phyloP scores from a whole-genome alignment of 257 asterid species.

The Solanum clarkiae region DNA sequence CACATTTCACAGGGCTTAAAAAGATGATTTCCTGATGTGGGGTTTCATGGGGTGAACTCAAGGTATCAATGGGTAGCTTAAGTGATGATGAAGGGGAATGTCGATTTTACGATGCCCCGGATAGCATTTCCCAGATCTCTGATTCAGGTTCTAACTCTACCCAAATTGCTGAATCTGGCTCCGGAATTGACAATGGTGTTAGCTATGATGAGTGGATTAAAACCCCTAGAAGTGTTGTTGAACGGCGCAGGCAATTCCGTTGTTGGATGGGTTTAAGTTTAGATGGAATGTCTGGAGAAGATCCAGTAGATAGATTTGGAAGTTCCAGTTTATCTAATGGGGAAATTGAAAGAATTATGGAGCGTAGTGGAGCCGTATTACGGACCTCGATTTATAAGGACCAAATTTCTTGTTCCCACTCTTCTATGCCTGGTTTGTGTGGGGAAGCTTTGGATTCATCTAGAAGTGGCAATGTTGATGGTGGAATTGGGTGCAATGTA shows the following conservation, averaged over 20 bases:
- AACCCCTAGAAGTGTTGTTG: conserved; percentile 56
- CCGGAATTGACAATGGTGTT: conserved; percentile 14
- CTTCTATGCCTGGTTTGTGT: conserved; percentile 34
- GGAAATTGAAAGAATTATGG: conserved; percentile 30
- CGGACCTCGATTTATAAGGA: conserved; percentile 32
- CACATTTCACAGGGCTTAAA: conserved; percentile 41
- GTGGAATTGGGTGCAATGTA: conserved; percentile 10
- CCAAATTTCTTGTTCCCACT: conserved; percentile 29
- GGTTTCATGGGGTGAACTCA: conserved; percentile 59
- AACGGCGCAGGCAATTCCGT: conserved; percentile 53
- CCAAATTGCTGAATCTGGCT: not conserved
- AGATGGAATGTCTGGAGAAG: conserved; percentile 9
- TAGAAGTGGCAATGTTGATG: conserved; percentile 7
- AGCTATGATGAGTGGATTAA: conserved; percentile 45
- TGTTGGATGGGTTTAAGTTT: conserved; percentile 39
- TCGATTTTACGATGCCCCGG: conserved; percentile 62
- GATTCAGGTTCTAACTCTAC: conserved; percentile 16
- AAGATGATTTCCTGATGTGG: conserved; percentile 33
- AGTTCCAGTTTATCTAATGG: conserved; percentile 7
- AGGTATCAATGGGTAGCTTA: conserved; percentile 51
- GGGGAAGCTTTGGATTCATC: conserved; percentile 21
- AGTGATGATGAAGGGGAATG: conserved; percentile 31
- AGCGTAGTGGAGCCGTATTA: conserved; percentile 41
- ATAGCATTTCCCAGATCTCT: conserved; percentile 34
- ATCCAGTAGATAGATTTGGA: not conserved